phyloP scores from a whole-genome alignment of 805 yeast genomes.

The Zygoascus flipseniorum region DNA sequence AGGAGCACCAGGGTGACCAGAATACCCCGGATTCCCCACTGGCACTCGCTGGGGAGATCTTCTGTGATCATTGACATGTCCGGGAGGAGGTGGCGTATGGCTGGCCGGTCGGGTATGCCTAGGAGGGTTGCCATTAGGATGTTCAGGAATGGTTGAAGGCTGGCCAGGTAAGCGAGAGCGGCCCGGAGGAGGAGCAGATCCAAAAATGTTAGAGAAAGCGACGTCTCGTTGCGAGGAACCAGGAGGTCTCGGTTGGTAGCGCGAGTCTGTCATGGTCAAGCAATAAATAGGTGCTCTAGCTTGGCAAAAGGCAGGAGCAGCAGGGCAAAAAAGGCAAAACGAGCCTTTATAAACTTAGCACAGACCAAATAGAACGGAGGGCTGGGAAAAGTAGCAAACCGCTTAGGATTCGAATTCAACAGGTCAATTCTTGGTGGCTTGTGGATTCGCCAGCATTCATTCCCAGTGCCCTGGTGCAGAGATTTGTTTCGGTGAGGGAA shows the following conservation, averaged over 20 bases:
- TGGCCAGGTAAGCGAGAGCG: background rate
- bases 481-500: background rate
- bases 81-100: background rate
- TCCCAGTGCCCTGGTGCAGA: background rate
- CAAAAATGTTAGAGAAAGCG: slow-evolving; percentile 29
- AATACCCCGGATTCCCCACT: slow-evolving; percentile 1
- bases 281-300: background rate
- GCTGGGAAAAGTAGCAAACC: too few species aligned
- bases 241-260: background rate
- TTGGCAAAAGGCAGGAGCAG: background rate
- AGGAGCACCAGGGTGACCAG: background rate
- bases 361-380: too few species aligned
- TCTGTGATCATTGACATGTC: background rate
- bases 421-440: background rate
- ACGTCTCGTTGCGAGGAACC: slow-evolving; percentile 16
- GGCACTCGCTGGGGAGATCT: background rate
- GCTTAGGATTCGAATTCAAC: too few species aligned
- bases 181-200: slow-evolving; percentile 24
- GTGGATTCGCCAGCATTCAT: background rate
- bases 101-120: background rate
- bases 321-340: too few species aligned
- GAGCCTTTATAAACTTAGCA: too few species aligned
- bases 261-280: background rate
- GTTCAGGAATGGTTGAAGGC: background rate
- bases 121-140: background rate